Conservation (phyloP, 441 rosid genomes). For the Raphanus hybrid region DNA sequence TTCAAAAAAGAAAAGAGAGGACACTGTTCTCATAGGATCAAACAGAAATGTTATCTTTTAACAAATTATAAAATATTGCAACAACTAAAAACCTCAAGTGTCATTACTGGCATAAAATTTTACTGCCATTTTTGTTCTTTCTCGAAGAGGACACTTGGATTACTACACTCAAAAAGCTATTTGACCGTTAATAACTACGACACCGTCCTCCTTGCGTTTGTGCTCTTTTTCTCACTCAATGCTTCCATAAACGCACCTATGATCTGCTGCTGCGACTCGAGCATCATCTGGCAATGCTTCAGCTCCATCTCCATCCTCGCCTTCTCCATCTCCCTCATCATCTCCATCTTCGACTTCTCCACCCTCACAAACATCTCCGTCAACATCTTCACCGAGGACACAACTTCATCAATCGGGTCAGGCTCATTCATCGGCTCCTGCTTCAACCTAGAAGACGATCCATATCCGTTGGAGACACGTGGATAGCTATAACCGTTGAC, state of each 20-base stretch:
- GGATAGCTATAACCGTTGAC: slow-evolving; percentile 31
- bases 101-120: too few relatives aligned
- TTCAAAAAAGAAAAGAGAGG: too few relatives aligned
- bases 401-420: slow-evolving; percentile 60
- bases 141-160: too few relatives aligned
- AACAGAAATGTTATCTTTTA: too few relatives aligned
- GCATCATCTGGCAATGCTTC: slow-evolving; percentile 76
- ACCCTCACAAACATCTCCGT: slow-evolving; percentile 65
- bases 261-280: slow-evolving; percentile 69
- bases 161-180: too few relatives aligned
- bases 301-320: slow-evolving; percentile 71
- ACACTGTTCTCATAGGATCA: too few relatives aligned
- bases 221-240: slow-evolving; percentile 49
- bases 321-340: slow-evolving; percentile 78
- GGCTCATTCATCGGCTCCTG: slow-evolving; percentile 35
- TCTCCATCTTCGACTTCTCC: slow-evolving; percentile 82
- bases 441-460: slow-evolving; percentile 47
- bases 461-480: slow-evolving; percentile 32
- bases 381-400: slow-evolving; percentile 58
- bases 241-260: slow-evolving; percentile 55
- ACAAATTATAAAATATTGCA: too few relatives aligned
- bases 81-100: too few relatives aligned
- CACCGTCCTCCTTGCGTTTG: slow-evolving; percentile 44
- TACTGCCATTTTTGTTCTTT: too few relatives aligned
- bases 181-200: neutral